Evolutionary conservation across 2,329 filamentous ascomycete genomes (phyloP).

Genomic region (Aspergillus intermedius): DNA sequence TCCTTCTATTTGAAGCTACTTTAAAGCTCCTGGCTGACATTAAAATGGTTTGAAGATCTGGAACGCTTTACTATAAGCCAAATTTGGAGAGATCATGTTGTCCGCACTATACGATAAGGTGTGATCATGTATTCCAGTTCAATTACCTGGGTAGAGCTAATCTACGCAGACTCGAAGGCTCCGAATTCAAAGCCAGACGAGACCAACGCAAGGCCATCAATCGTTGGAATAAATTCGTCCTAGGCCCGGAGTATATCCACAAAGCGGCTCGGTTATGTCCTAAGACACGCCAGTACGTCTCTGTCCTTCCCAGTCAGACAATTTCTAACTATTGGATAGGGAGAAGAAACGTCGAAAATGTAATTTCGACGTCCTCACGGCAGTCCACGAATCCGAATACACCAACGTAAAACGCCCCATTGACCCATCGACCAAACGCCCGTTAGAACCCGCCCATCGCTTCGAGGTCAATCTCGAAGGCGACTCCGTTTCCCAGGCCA

Average conservation of each 20-base stretch:
- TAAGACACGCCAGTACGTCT: slow-evolving; percentile 37
- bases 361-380: slow-evolving; percentile 37
- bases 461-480: slow-evolving; percentile 45
- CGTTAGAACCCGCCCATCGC: slow-evolving; percentile 43
- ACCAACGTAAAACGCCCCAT: slow-evolving; percentile 36
- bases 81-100: slow-evolving; percentile 73
- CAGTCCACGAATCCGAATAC: slow-evolving; percentile 42
- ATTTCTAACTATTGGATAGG: slow-evolving; percentile 17
- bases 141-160: slow-evolving; percentile 1
- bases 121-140: background rate
- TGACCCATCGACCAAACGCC: slow-evolving; percentile 38
- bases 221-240: slow-evolving; percentile 42
- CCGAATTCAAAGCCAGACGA: slow-evolving; percentile 37
- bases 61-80: slow-evolving; percentile 45
- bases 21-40: background rate
- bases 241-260: slow-evolving; percentile 43
- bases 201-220: slow-evolving; percentile 45
- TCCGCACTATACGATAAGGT: slow-evolving; percentile 63
- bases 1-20: slow-evolving; percentile 8
- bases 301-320: background rate
- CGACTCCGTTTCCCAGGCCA: slow-evolving; percentile 42
- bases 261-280: slow-evolving; percentile 42
- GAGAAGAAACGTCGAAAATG: slow-evolving; percentile 39
- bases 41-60: slow-evolving; percentile 31
- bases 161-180: slow-evolving; percentile 33